Conservation (phyloP, 2,329 filamentous ascomycete species). For the Alternaria infectoria region DNA sequence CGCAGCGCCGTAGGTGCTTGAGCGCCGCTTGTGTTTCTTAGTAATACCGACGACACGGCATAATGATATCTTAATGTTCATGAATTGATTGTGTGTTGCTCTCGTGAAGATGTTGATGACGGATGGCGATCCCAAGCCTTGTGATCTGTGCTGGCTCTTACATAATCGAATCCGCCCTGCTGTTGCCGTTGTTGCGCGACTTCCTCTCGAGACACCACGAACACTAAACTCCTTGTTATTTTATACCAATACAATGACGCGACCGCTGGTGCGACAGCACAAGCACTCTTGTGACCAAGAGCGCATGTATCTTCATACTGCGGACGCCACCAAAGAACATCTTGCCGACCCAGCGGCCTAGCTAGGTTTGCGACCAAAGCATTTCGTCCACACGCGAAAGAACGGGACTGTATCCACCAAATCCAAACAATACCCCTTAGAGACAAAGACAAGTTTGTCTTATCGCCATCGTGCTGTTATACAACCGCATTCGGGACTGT, state of each 20-base stretch:
- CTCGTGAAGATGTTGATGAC: background rate
- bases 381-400: background rate
- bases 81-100: background rate
- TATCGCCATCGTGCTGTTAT: background rate
- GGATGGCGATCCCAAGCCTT: background rate
- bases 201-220: background rate
- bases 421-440: background rate
- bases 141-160: background rate
- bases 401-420: background rate
- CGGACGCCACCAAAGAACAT: background rate
- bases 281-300: background rate
- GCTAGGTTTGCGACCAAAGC: background rate
- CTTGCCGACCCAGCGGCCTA: background rate
- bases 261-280: background rate
- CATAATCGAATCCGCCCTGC: background rate
- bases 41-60: background rate
- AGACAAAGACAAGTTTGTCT: background rate
- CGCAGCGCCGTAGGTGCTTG: background rate
- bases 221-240: background rate
- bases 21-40: conserved; percentile 15
- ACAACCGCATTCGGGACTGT: conserved; percentile 26
- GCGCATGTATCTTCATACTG: background rate
- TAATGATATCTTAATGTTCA: background rate
- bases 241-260: no score
- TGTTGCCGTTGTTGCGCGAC: background rate